Evolutionary conservation across 1,284 basidiomycete genomes (phyloP), one percentile per base, ranked within the genome.

Genomic region (Phylloporus gajari): DNA sequence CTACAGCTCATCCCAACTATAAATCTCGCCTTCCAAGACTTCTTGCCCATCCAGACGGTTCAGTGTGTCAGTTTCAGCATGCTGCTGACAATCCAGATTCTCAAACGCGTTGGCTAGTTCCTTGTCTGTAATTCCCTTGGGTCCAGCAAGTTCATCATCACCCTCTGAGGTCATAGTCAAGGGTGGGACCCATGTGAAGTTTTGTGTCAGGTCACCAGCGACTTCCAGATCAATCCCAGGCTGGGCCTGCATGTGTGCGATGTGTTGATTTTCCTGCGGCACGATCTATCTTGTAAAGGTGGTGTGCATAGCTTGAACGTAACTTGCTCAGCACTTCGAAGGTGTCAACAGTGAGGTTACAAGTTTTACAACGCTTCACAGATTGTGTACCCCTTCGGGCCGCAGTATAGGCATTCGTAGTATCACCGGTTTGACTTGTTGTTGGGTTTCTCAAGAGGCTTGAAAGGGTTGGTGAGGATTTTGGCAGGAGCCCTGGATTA

Each of bases 221-320:
- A 59, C 19, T 38, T 59, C 32, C 11, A 9, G 35, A 25, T 59
- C 21, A 59, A 59, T 32, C 6, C 58, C 58, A 9, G 30, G 58
- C 35, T 59, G 32, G 7, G 32, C 32, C 5, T 25, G 21, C 21
- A 35, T 60, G 25, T 38, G 35, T 35, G 35, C 35, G 35, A 35
- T 35, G 35, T 35, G 35, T 35, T 35, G 35, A 83, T 56, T 56
- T 56, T 56, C 53, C 53, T 27, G 53, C 53, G 9, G 27, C 27
- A 15, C 27, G 53, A 56, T 56, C 53, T n/a, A 56, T 56, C 15
- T 56, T 56, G 53, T 56, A 56, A n/a, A 56, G 53, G 15, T 56
- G 53, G n/a, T 56, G 27, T 56, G 27, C 53, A 56, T 56, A 56
- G 53, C 27, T 56, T 56, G 53, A 56, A 30, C 27, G 53, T n/a